These are phyloP conservation scores for Ophiostoma australiae DNA, from an alignment of 2,329 filamentous ascomycete genomes.

Conservation along the genomic window DNA sequence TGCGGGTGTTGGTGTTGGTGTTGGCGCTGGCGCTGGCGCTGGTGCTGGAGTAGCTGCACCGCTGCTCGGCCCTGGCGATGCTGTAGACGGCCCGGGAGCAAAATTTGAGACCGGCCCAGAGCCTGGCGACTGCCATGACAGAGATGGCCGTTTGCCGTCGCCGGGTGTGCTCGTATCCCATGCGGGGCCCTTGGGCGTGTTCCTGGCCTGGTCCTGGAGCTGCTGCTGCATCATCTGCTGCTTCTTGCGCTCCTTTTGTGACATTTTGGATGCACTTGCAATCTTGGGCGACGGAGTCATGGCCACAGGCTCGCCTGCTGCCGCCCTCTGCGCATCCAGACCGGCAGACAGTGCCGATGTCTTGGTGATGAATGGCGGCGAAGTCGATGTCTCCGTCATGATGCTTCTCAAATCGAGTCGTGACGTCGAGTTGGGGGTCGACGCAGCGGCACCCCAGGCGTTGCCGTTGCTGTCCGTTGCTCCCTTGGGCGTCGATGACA, in stretches of 20 bases:
- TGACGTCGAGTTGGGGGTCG: conserved; percentile 47
- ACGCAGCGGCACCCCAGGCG: conserved; percentile 44
- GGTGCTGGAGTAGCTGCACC: conserved; percentile 21
- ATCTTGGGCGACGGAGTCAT: conserved; percentile 36
- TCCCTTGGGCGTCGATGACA: neutral
- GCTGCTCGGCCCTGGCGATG: conserved; percentile 3
- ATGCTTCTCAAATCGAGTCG: conserved; percentile 74
- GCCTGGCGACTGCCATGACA: conserved; percentile 17
- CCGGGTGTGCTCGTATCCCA: conserved; percentile 33
- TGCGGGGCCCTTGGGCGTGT: conserved; percentile 23
- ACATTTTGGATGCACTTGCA: conserved; percentile 56
- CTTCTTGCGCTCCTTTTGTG: conserved; percentile 88
- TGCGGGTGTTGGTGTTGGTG: conserved; percentile 25
- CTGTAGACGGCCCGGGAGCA: neutral
- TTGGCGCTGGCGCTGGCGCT: too few relatives aligned
- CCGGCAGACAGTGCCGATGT: conserved; percentile 52
- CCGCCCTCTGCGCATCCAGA: conserved; percentile 42
- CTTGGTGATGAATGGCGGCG: conserved; percentile 31
- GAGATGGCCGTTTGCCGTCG: conserved; percentile 9
- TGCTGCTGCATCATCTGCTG: conserved; percentile 62
- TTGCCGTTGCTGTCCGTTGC: conserved; percentile 27
- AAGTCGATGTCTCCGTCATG: conserved; percentile 55
- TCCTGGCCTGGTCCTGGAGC: conserved; percentile 52
- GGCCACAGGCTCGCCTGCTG: neutral
- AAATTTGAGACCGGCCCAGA: neutral